Evolutionary conservation across 495 filamentous ascomycete species (phyloP).

Genomic region (Xylaria acuta): DNA sequence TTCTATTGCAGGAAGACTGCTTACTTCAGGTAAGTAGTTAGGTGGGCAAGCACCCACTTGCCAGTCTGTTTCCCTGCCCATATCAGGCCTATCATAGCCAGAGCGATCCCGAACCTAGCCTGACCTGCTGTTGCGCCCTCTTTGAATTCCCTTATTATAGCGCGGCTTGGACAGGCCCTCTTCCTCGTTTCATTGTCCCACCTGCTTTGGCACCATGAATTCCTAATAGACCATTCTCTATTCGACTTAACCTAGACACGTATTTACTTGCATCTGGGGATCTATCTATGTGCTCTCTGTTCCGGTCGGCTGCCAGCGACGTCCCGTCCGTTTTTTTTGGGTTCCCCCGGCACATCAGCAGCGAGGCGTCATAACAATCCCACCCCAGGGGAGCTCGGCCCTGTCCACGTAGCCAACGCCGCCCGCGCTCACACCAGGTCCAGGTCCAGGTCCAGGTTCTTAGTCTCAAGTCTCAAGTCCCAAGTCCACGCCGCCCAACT

Average conservation of each 20-base stretch:
- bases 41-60: neutral
- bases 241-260: conserved; percentile 5
- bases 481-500: neutral
- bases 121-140: conserved; percentile 1
- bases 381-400: conserved; percentile 15
- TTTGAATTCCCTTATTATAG: conserved; percentile 4
- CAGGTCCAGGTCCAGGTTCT: conserved; percentile 14
- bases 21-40: neutral
- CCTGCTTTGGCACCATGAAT: conserved; percentile 17
- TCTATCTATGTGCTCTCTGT: neutral
- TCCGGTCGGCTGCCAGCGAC: conserved; percentile 3
- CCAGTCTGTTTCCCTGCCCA: neutral
- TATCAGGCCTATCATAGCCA: neutral
- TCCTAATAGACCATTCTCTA: conserved; percentile 3
- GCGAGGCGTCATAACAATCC: conserved; percentile 23
- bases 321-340: neutral
- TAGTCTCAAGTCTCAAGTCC: neutral
- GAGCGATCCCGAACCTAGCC: neutral
- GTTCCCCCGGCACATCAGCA: neutral
- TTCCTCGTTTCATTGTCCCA: neutral
- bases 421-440: neutral
- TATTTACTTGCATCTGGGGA: conserved; percentile 5
- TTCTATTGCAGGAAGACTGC: neutral
- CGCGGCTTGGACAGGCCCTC: neutral
- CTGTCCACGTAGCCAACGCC: conserved; percentile 26